Percentiles rank a stretch among this genome's conserved stretches.
phyloP scores from a whole-genome alignment of 345 rosid species.

The Leavenworthia alabamica region DNA sequence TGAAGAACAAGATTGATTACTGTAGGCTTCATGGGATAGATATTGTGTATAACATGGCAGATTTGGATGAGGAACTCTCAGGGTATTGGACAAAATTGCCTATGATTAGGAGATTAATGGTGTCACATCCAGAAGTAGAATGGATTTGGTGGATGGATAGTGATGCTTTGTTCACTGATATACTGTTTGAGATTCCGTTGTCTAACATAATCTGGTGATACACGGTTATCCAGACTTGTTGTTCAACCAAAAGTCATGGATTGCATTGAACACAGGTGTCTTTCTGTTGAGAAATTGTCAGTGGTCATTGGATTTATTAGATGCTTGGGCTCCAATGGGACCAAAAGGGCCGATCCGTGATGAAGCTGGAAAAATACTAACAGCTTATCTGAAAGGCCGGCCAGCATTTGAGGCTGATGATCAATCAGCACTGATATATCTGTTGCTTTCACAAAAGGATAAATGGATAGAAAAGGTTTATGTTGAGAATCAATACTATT shows the following conservation, averaged over 20 bases:
- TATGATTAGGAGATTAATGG: slow-evolving; percentile 75
- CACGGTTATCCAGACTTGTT: slow-evolving; percentile 90
- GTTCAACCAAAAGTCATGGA: slow-evolving; percentile 79
- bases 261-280: slow-evolving; percentile 86
- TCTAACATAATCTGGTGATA: slow-evolving; percentile 61
- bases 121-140: slow-evolving; percentile 91
- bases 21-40: slow-evolving; percentile 96
- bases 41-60: slow-evolving; percentile 87
- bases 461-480: slow-evolving; percentile 82
- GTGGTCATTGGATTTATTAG: slow-evolving; percentile 92
- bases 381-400: slow-evolving; percentile 77
- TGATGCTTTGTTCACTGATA: slow-evolving; percentile 95
- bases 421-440: slow-evolving; percentile 84
- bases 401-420: slow-evolving; percentile 92
- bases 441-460: slow-evolving; percentile 70
- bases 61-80: slow-evolving; percentile 75
- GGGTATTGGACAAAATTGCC: slow-evolving; percentile 96
- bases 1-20: slow-evolving; percentile 93
- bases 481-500: slow-evolving; percentile 79
- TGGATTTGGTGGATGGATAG: slow-evolving; percentile 99
- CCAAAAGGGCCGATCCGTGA: slow-evolving; percentile 77
- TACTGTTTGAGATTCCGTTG: slow-evolving; percentile 74
- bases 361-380: slow-evolving; percentile 80
- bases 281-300: slow-evolving; percentile 86
- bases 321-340: slow-evolving; percentile 95